Evolutionary conservation across 2,329 filamentous ascomycete genomes (phyloP), one percentile per base, ranked within the genome.

Genomic region (Aciculosporium take): DNA sequence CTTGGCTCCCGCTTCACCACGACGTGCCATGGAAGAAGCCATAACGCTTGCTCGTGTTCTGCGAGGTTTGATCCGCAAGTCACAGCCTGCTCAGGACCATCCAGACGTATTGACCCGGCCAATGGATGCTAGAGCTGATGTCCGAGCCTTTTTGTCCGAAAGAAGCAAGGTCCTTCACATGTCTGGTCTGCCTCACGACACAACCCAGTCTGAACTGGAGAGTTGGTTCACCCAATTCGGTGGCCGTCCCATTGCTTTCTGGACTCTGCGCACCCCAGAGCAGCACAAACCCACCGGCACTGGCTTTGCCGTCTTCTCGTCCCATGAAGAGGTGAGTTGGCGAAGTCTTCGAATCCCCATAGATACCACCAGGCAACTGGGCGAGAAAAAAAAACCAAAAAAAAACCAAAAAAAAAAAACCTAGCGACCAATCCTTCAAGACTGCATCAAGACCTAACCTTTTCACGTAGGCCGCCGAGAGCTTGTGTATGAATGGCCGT

Each of bases 201-300:
- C 91, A 28, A 98, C 91, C 2, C 91, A 98, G 66, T 96, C 89
- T 3, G 91, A 98, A 67, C 74, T 98, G 20, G 91, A 98, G 68
- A 95, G 88, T 66, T 98, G 91, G 91, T 98, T 96, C 60, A 98
- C 91, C 24, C 91, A 98, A 63, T 98, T 94, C 58, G 91, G 91
- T 49, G 91, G 91, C 38, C 84, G 91, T 33, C 91, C 91, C 24
- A 98, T 98, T 65, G 91, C 91, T 17, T 98, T 98, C 67, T 98
- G 91, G 91, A 98, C 91, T 15, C 74, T 98, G 39, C 84, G 89
- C 47, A 98, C 91, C 12, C 91, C 91, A 3, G 91, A 98, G 64
- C 91, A 96, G 66, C 91, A 96, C 66, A 98, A 98, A 71, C 91
- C 91, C n/a, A 98, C 91, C 8, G 91, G 91, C 33, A 94, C 89